phyloP scores from a whole-genome alignment of 2,329 filamentous ascomycete genomes.

The Calonectria montana region DNA sequence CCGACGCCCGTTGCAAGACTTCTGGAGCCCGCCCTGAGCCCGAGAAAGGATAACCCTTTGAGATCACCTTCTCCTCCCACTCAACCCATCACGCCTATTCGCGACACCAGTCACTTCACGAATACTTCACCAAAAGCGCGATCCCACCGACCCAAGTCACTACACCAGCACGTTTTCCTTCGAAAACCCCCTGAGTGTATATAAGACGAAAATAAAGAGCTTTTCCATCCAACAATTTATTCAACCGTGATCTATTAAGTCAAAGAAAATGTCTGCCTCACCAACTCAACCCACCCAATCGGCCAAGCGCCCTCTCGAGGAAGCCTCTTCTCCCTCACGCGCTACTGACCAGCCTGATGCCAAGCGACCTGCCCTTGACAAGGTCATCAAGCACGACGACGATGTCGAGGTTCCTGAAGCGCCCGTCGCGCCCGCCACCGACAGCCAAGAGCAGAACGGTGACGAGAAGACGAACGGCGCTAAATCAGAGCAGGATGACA shows the following conservation, averaged over 20 bases:
- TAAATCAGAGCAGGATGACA: slow-evolving; percentile 52
- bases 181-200: slow-evolving; percentile 87
- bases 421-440: slow-evolving; percentile 46
- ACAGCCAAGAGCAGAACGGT: slow-evolving; percentile 61
- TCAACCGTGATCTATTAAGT: slow-evolving; percentile 40
- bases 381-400: slow-evolving; percentile 79
- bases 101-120: slow-evolving; percentile 54
- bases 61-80: slow-evolving; percentile 42
- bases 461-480: slow-evolving; percentile 62
- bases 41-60: slow-evolving; percentile 44
- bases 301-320: slow-evolving; percentile 94
- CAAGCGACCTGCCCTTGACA: slow-evolving; percentile 96
- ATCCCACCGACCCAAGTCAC: slow-evolving; percentile 59
- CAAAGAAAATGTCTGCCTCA: slow-evolving; percentile 77
- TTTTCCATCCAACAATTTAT: slow-evolving; percentile 44
- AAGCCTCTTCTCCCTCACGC: slow-evolving; percentile 93
- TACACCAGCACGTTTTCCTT: slow-evolving; percentile 95
- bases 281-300: slow-evolving; percentile 74
- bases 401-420: slow-evolving; percentile 58
- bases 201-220: slow-evolving; percentile 66
- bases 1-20: slow-evolving; percentile 45
- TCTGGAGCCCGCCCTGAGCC: slow-evolving; percentile 45
- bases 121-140: slow-evolving; percentile 56
- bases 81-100: slow-evolving; percentile 47
- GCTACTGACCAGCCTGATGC: slow-evolving; percentile 95